phyloP scores from a whole-genome alignment of 2,329 filamentous ascomycete genomes.

The Stagonosporopsis tanaceti region DNA sequence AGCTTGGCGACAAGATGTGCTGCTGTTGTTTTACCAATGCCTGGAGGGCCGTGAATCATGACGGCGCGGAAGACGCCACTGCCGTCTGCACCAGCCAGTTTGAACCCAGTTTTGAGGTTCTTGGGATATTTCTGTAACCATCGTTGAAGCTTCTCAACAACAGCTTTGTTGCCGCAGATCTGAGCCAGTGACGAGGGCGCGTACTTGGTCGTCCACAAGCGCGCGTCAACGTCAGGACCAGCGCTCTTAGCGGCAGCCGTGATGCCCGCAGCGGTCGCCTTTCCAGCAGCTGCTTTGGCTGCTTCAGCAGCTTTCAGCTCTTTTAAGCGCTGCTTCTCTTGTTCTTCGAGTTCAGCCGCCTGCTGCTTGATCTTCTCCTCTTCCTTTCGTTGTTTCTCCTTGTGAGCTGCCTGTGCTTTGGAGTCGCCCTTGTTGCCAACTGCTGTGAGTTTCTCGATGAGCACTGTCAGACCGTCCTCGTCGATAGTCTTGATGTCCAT shows the following conservation, averaged over 20 bases:
- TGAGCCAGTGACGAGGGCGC: conserved; percentile 84
- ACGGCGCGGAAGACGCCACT: conserved; percentile 85
- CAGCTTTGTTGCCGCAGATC: conserved; percentile 92
- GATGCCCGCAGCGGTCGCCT: conserved; percentile 45
- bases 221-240: conserved; percentile 41
- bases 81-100: conserved; percentile 82
- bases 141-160: conserved; percentile 86
- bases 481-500: conserved; percentile 89
- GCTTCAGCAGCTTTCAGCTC: conserved; percentile 51
- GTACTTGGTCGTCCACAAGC: conserved; percentile 92
- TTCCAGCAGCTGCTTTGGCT: conserved; percentile 39
- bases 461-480: conserved; percentile 87
- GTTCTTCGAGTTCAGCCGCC: conserved; percentile 83
- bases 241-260: conserved; percentile 33
- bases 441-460: conserved; percentile 82
- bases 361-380: conserved; percentile 82
- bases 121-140: conserved; percentile 88
- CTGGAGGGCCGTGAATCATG: conserved; percentile 93
- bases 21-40: conserved; percentile 96
- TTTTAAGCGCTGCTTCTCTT: conserved; percentile 79
- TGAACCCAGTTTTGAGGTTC: conserved; percentile 80
- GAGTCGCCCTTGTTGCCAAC: conserved; percentile 78
- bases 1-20: conserved; percentile 93
- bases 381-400: conserved; percentile 84
- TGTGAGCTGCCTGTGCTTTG: conserved; percentile 84